Base-by-base conservation (phyloP, 371 early-diverging fungal species). In the Lichtheimia ramosa region DNA sequence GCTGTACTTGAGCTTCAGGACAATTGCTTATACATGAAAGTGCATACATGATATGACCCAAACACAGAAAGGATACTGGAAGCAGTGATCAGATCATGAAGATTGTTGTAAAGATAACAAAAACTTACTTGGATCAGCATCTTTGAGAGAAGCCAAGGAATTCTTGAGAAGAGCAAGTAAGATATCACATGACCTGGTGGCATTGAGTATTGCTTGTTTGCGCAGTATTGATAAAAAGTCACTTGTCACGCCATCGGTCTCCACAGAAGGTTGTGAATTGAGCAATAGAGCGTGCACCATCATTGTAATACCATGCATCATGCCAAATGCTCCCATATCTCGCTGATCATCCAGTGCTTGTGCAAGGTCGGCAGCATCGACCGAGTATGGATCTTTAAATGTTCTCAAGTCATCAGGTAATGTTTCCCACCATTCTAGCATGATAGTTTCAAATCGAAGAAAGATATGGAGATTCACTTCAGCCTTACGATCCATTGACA, bases 11-110 rank as follows among this genome's bases (percentile, higher is more conserved):
- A 25, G 18, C 41, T 34, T 28, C 48, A 6, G 39, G 49, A 13
- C n/a, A 7, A 24, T 14, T 48, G 57, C 2, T 18, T 20, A 16
- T 46, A 39, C 49, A 48, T 51, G 49, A 48, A 7, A 57, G 40
- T n/a, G 49, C 48, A 34, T 48, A 49, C 49, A 57, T 28, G 49
- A 24, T 21, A 23, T 55, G 39, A 3, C 39, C 43, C 56, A 55
- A 15, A 13, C 18, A 13, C 12, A 24, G 15, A 55, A 55, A 43
- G 15, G 56, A 24, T 23, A 55, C 56, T 55, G 24, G 56, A n/a
- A 55, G 16, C 21, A 21, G 27, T 43, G 56, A 25, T 27, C 25
- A 10, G 46, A 43, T 42, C 20, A 43, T 10, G 25, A 55, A 5
- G 43, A 53, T 1, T 34, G 5, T 20, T 40, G 40, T 18, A 15